Evolutionary conservation across 352 stramenopile species (phyloP), one percentile per base, ranked within the genome.

Genomic region (Globisporangium emineosum): DNA sequence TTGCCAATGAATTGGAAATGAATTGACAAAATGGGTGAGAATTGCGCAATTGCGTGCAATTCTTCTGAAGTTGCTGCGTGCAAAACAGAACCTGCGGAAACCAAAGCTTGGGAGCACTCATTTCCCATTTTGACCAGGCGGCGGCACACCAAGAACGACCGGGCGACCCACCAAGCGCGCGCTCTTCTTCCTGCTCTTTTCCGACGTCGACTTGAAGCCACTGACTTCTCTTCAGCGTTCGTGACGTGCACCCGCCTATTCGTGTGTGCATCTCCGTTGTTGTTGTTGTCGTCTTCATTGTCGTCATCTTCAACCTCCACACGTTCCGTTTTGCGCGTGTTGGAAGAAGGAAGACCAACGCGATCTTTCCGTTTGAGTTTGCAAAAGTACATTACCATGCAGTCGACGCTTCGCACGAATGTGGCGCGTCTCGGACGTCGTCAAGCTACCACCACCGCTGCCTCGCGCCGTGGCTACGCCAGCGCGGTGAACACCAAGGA

Each of bases 401-500:
- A 66, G 15, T 66, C 50, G 60, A 60, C 60, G 15, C 49, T 66
- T 59, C 52, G 49, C 25, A 40, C 60, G 5, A 50, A 62, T 23
- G 57, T 17, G 32, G 13, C 23, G 12, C 40, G 43, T 62, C 25
- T 60, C 29, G 32, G 33, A 29, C 57, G 57, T n/a, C 57, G 57
- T 32, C 57, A 62, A 52, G 23, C 35, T 0, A 9, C 37, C 37
- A 21, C 40, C 40, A 2, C 40, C 21, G 7, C 40, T 5, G 19
- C 40, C 40, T 19, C 40, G 17, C 40, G 40, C 21, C 64, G 67
- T 27, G 66, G 66, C 29, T 69, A 70, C 25, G 75, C 67, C 17
- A 57, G 67, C 49, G 63, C 66, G n/a, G 71, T 67, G 21, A 63
- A 60, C 45, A 58, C 67, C 15, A 53, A 47, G 32, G 29, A 65